phyloP scores from a whole-genome alignment of 805 yeast genomes.

The Candida glaebosa region DNA sequence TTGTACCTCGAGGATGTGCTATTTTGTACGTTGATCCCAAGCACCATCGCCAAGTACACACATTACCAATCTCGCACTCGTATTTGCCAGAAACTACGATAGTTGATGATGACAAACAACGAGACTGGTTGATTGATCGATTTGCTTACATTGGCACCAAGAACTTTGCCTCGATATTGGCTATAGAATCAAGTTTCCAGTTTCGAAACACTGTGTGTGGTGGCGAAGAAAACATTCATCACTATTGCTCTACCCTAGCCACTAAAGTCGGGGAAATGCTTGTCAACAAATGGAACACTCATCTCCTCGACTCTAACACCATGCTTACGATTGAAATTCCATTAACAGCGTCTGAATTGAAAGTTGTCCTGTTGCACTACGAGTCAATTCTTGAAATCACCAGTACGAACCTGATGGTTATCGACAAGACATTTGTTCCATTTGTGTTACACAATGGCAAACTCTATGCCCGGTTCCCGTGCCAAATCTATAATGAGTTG shows the following conservation, averaged over 20 bases:
- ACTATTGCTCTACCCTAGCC: constrained; percentile 48
- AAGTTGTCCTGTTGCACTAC: constrained; percentile 9
- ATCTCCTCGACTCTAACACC: constrained; percentile 30
- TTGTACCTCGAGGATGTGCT: constrained; percentile 55
- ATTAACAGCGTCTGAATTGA: constrained; percentile 7
- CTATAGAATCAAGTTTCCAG: constrained; percentile 47
- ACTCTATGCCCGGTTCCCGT: constrained; percentile 46
- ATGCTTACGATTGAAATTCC: constrained; percentile 46
- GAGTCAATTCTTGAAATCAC: constrained; percentile 4
- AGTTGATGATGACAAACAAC: constrained; percentile 18
- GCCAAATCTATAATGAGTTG: constrained; percentile 57
- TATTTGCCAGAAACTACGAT: constrained; percentile 33
- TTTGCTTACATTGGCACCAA: constrained; percentile 52
- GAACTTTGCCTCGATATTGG: constrained; percentile 39
- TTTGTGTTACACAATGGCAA: constrained; percentile 34
- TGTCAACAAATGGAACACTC: constrained; percentile 37
- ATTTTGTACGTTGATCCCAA: constrained; percentile 53
- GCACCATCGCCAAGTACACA: constrained; percentile 49
- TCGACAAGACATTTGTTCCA: constrained; percentile 49
- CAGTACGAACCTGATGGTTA: constrained; percentile 9
- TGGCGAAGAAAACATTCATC: constrained; percentile 51
- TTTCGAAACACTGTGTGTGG: constrained; percentile 56
- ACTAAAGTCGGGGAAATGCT: constrained; percentile 38
- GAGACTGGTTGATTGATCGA: constrained; percentile 35
- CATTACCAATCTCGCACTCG: constrained; percentile 55